Conservation (phyloP, 1,139 yeast species). For the Kodamaea alishanica region DNA sequence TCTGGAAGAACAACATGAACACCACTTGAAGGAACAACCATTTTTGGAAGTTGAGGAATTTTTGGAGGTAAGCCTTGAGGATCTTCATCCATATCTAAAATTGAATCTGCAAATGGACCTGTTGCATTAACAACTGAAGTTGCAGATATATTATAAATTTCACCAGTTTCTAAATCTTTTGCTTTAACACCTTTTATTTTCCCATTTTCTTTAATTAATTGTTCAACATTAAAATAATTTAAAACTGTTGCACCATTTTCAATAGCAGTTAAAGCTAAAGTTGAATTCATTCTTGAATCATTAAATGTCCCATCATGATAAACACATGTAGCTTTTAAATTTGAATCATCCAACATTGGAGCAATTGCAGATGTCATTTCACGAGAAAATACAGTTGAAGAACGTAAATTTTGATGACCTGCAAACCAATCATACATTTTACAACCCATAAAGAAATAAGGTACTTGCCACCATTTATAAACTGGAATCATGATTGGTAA, state of each 20-base stretch:
- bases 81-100: conserved; percentile 82
- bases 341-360: conserved; percentile 80
- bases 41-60: conserved; percentile 49
- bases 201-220: conserved; percentile 62
- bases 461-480: conserved; percentile 94
- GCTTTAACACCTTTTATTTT: conserved; percentile 76
- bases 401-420: conserved; percentile 79
- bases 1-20: conserved; percentile 92
- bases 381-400: conserved; percentile 70
- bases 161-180: conserved; percentile 68
- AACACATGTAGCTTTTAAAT: conserved; percentile 85
- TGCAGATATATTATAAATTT: conserved; percentile 56
- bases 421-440: conserved; percentile 93
- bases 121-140: conserved; percentile 87
- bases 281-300: conserved; percentile 85
- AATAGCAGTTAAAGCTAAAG: conserved; percentile 82
- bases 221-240: conserved; percentile 81
- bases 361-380: conserved; percentile 70
- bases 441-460: conserved; percentile 90
- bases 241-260: conserved; percentile 86
- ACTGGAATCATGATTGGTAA: conserved; percentile 95
- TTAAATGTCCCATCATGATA: conserved; percentile 95
- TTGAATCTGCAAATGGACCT: conserved; percentile 85
- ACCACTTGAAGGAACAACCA: conserved; percentile 94
- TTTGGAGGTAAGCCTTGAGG: conserved; percentile 62